Percentiles rank a stretch among this genome's conserved stretches.
Conservation (phyloP, 805 yeast species). For the Helenozyma rhizophorensis region DNA sequence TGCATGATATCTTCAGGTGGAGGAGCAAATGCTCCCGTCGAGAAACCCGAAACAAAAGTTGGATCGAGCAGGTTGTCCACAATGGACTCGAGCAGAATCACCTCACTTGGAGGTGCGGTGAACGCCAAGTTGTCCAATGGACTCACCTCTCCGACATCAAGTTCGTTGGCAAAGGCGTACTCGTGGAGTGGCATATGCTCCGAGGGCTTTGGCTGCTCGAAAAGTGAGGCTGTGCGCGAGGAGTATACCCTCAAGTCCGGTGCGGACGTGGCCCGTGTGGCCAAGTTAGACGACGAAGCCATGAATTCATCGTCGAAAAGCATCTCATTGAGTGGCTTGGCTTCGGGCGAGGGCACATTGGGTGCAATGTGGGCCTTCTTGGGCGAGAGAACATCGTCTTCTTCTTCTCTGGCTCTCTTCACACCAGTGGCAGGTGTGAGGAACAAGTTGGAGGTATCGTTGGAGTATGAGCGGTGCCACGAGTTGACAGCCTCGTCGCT, state of each 20-base stretch:
- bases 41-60: not conserved
- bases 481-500: constrained; percentile 3
- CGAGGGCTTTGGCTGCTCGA: constrained; percentile 5
- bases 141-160: no score
- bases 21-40: constrained; percentile 1
- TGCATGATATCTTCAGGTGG: constrained; percentile 7
- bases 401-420: constrained; percentile 5
- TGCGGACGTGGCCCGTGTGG: constrained; percentile 15
- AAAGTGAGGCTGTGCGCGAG: constrained; percentile 6
- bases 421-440: constrained; percentile 3
- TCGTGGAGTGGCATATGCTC: no score
- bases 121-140: no score
- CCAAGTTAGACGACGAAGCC: constrained; percentile 11
- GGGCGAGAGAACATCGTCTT: constrained; percentile 10
- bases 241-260: constrained; percentile 15
- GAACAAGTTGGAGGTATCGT: constrained; percentile 2
- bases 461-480: constrained; percentile 3
- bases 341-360: constrained; percentile 3
- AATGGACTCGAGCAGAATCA: no score
- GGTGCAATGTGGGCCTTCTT: constrained; percentile 1
- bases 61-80: no score
- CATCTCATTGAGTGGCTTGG: constrained; percentile 4
- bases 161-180: no score
- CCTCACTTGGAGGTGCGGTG: no score
- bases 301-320: constrained; percentile 7